These are phyloP conservation scores for Emmonsiellopsis sp. DNA, from an alignment of 2,329 filamentous ascomycete genomes.

Conservation along the genomic window DNA sequence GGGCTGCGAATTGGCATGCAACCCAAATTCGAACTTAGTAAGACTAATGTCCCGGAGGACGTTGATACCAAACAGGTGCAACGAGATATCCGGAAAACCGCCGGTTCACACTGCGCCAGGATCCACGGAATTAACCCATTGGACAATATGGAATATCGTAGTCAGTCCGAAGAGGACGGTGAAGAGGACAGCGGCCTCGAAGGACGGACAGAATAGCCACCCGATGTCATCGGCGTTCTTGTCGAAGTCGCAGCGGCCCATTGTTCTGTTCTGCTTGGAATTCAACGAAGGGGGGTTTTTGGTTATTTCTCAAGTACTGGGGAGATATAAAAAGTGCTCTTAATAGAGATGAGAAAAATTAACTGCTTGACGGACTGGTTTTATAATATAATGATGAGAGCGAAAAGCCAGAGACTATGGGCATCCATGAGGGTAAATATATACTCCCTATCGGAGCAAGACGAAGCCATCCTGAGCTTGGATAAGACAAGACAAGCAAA, in stretches of 20 bases:
- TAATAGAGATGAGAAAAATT: too few species aligned
- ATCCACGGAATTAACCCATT: slow-evolving; percentile 6
- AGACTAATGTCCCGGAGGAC: slow-evolving; percentile 18
- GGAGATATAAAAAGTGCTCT: not conserved
- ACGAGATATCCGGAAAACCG: slow-evolving; percentile 2
- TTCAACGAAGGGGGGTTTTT: not conserved
- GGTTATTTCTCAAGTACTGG: not conserved
- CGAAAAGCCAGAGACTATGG: too few species aligned
- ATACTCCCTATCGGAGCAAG: too few species aligned
- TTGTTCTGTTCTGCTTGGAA: not conserved
- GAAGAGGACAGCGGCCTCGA: slow-evolving; percentile 10
- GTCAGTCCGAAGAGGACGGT: slow-evolving; percentile 7
- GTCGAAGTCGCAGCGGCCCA: not conserved
- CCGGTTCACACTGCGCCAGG: not conserved
- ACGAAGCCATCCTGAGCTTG: too few species aligned
- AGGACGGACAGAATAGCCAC: slow-evolving; percentile 12
- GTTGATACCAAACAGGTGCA: slow-evolving; percentile 16
- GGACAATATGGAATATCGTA: slow-evolving; percentile 6
- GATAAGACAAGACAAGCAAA: too few species aligned
- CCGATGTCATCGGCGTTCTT: slow-evolving; percentile 4
- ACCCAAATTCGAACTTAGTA: slow-evolving; percentile 33
- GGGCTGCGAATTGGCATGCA: slow-evolving; percentile 40
- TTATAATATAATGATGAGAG: too few species aligned
- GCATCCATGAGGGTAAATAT: too few species aligned
- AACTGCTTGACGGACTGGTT: too few species aligned